These are phyloP conservation scores for Barnettozyma wickerhamii DNA, from an alignment of 805 yeast genomes.

Conservation along the genomic window DNA sequence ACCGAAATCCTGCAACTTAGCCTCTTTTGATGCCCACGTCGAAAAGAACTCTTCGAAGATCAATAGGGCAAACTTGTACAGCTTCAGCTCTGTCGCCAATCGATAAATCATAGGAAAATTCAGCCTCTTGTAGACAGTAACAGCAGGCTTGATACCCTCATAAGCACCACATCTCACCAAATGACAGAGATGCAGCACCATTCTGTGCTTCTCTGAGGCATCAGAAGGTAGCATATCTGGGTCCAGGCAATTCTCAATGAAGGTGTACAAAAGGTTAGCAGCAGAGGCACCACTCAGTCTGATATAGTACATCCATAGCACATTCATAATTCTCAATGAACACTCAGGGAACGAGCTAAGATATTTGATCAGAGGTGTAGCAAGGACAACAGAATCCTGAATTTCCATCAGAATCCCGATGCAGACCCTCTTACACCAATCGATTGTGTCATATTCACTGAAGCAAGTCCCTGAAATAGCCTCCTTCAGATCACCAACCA, in stretches of 20 bases:
- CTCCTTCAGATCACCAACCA: background rate
- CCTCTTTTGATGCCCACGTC: conserved; percentile 3
- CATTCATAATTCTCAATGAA: conserved; percentile 26
- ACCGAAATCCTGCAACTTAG: background rate
- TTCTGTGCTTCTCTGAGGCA: conserved; percentile 6
- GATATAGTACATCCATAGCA: conserved; percentile 27
- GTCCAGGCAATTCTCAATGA: conserved; percentile 1
- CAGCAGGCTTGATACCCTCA: conserved; percentile 14
- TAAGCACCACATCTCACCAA: conserved; percentile 16
- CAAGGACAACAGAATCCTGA: background rate
- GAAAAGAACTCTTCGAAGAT: conserved; percentile 31
- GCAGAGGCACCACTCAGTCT: conserved; percentile 7
- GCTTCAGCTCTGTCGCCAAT: conserved; percentile 21
- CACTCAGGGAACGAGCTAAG: conserved; percentile 15
- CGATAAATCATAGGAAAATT: conserved; percentile 15
- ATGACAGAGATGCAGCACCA: conserved; percentile 23
- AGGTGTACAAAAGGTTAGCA: background rate
- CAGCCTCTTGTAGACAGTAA: conserved; percentile 19
- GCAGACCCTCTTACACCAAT: conserved; percentile 16
- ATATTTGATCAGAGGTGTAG: conserved; percentile 10
- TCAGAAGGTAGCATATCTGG: background rate
- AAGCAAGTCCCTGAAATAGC: background rate
- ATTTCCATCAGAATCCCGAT: conserved; percentile 10
- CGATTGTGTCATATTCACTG: background rate
- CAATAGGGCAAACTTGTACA: conserved; percentile 29